Base-by-base conservation (phyloP, 139 green algal genomes). In the Volvox reticuliferus region DNA sequence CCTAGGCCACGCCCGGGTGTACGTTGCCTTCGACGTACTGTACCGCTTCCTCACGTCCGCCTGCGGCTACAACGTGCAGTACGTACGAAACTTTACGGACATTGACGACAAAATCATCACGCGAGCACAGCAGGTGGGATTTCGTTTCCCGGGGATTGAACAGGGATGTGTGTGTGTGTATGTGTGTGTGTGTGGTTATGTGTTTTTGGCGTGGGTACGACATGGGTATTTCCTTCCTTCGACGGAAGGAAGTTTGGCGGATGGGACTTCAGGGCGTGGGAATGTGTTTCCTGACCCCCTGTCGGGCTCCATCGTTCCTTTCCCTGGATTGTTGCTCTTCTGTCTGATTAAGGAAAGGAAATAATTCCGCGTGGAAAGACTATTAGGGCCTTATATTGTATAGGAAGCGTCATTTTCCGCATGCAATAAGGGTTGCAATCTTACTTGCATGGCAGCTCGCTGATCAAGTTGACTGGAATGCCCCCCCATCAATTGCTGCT, bases 21-120 rank as follows among this genome's bases (percentile, higher is more conserved):
- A 99, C 86, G 96, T 99, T 0, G 94, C 96, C 0, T 99, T 99
- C 86, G 98, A 99, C 90, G 88, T 99, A 13, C 93, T 99, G 67
- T 98, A 97, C 91, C 95, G 98, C 67, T 91, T 96, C 65, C 94
- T 99, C 79, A 71, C 89, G 62, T 14, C 79, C 24, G 91, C 37
- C 80, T 97, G 30, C 90, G 94, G 87, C 9, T 99, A 98, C 79
- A 82, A 97, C 32, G 97, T 99, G 75, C 79, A 91, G 79, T 97
- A 97, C 86, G 95, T 97, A 24, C 93, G 95, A 16, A 97, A 97
- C 86, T 97, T 96, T 92, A 97, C 95, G 0, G 98, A 99, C 89
- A 96, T 99, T 14, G 98, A 99, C 82, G 97, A 99, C 92, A 99
- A 99, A 93, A 99, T 99, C 94, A 99, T 99, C 67, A 96, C 96